Percentiles rank a stretch among this genome's conserved stretches.
Conservation (phyloP, 768 basidiomycete species). For the Rhodosporidiobolus sp. region DNA sequence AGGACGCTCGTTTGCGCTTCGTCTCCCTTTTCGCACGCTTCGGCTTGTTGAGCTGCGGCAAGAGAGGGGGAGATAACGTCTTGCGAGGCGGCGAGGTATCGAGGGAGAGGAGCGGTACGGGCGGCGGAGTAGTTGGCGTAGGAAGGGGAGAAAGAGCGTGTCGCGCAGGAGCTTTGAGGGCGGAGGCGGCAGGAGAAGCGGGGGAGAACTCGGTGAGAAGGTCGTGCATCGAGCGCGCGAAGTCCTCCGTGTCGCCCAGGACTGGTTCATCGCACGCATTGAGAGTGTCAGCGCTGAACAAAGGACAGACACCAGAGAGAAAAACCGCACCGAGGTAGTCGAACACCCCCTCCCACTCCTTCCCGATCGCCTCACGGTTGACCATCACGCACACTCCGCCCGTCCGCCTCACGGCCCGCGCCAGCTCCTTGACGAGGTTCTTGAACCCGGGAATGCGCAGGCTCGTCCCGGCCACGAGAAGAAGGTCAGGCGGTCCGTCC, state of each 20-base stretch:
- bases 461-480: slow-evolving; percentile 96
- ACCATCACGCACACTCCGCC: slow-evolving; percentile 75
- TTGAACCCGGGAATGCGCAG: slow-evolving; percentile 89
- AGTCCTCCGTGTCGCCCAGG: slow-evolving; percentile 1
- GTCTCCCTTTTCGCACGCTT: no score
- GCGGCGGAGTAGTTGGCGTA: background rate
- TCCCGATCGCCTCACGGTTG: slow-evolving; percentile 75
- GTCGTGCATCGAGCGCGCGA: background rate
- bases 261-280: background rate
- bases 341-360: slow-evolving; percentile 83
- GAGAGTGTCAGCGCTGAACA: no score
- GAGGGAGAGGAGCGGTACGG: no score
- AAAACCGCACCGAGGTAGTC: slow-evolving; percentile 63
- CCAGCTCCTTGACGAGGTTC: slow-evolving; percentile 88
- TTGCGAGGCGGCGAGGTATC: no score
- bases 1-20: background rate
- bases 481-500: slow-evolving; percentile 65
- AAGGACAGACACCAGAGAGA: background rate
- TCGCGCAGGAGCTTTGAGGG: no score
- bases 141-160: background rate
- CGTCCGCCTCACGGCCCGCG: slow-evolving; percentile 58
- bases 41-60: no score
- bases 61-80: no score
- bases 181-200: background rate
- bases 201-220: background rate